Evolutionary conservation across 306 rosid genomes (phyloP).

Genomic region (Adenanthera pavonina): DNA sequence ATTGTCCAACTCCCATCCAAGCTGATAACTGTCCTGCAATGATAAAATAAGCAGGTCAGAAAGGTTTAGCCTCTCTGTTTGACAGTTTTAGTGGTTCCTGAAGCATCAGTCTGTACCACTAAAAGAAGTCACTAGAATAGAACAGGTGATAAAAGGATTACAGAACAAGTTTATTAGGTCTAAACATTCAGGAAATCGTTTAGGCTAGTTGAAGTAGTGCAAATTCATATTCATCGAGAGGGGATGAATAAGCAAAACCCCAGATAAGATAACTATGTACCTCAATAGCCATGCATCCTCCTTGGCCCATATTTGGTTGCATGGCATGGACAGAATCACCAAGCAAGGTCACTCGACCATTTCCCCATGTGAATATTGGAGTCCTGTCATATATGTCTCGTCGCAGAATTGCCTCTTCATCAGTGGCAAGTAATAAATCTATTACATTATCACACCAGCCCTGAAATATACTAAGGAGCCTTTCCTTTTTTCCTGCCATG

Average conservation of each 20-base stretch:
- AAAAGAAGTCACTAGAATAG: neutral
- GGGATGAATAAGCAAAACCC: conserved; percentile 17
- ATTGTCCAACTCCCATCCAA: conserved; percentile 77
- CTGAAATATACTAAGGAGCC: conserved; percentile 73
- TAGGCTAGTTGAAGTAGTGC: conserved; percentile 1
- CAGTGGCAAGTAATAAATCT: conserved; percentile 80
- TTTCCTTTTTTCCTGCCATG: conserved; percentile 77
- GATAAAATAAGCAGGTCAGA: conserved; percentile 38
- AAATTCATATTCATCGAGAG: conserved; percentile 12
- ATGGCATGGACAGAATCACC: conserved; percentile 99
- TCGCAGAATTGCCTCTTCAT: conserved; percentile 86
- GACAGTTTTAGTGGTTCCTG: neutral
- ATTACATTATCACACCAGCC: conserved; percentile 95
- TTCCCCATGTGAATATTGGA: conserved; percentile 89
- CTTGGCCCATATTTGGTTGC: conserved; percentile 99
- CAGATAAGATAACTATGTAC: conserved; percentile 38
- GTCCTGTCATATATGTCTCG: conserved; percentile 90
- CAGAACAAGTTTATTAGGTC: neutral
- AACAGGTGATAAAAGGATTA: neutral
- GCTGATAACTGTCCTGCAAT: conserved; percentile 90
- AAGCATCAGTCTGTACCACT: neutral
- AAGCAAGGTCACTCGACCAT: conserved; percentile 87
- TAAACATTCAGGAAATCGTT: conserved; percentile 17
- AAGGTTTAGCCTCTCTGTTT: conserved; percentile 18
- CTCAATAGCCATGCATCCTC: conserved; percentile 99